Evolutionary conservation across 208 protist genomes (phyloP).

Genomic region (Paratrypanosoma confusum): DNA sequence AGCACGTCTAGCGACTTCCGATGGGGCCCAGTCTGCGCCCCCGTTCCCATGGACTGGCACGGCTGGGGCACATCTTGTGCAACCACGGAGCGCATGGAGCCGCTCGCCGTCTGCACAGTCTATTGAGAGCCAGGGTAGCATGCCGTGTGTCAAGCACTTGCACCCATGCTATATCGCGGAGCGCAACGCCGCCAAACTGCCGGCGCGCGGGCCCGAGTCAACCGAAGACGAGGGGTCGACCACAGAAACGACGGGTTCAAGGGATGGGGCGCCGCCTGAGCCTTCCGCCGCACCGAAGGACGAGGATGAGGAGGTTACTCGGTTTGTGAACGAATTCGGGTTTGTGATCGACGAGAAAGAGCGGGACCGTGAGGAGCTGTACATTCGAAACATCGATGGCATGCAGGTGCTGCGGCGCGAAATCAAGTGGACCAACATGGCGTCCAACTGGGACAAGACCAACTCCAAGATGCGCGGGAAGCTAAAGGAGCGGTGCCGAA

Average conservation of each 20-base stretch:
- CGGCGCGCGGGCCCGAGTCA: background rate
- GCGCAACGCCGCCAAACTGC: background rate
- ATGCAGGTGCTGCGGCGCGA: conserved; percentile 61
- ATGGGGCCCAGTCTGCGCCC: too few relatives aligned
- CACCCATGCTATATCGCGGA: background rate
- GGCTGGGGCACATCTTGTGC: too few relatives aligned
- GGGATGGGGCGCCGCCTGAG: background rate
- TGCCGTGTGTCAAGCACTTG: too few relatives aligned
- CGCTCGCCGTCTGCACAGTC: too few relatives aligned
- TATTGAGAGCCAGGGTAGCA: too few relatives aligned
- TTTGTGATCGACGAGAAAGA: conserved; percentile 71
- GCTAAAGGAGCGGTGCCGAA: conserved; percentile 83
- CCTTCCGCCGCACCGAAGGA: conserved; percentile 13
- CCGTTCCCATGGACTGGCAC: too few relatives aligned
- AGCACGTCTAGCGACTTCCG: too few relatives aligned
- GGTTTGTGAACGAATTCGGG: conserved; percentile 85
- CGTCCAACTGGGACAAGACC: conserved; percentile 64
- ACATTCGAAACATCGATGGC: conserved; percentile 53
- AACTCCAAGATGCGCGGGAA: conserved; percentile 62
- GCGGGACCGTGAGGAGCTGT: conserved; percentile 44
- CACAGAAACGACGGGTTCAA: too few relatives aligned
- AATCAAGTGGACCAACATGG: conserved; percentile 86
- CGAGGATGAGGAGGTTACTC: conserved; percentile 43
- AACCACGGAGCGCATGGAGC: too few relatives aligned
- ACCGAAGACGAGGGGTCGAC: background rate